Evolutionary conservation across 441 rosid genomes (phyloP).

Genomic region (Aleurites moluccanus): DNA sequence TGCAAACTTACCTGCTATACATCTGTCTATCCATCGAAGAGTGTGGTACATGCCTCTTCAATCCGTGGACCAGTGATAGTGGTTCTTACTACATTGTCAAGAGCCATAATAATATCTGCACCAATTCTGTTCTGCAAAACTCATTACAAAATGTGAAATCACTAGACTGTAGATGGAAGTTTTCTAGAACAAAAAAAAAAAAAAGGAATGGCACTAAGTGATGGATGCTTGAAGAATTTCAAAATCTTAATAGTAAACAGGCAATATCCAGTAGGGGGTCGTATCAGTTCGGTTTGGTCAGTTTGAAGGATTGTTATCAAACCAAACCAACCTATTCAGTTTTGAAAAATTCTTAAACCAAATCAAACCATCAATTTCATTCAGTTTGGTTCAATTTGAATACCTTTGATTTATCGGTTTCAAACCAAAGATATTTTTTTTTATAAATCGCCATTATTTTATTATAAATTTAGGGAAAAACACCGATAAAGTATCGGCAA

Average conservation of each 20-base stretch:
- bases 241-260: background rate
- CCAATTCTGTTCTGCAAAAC: constrained; percentile 71
- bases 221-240: constrained; percentile 1
- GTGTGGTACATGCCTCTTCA: constrained; percentile 83
- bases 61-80: constrained; percentile 76
- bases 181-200: background rate
- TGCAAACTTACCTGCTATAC: constrained; percentile 51
- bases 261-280: background rate
- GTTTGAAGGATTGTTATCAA: too few relatives aligned
- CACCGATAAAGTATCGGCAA: too few relatives aligned
- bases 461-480: too few relatives aligned
- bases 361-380: too few relatives aligned
- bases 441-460: too few relatives aligned
- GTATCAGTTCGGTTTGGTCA: too few relatives aligned
- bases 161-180: background rate
- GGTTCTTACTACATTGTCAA: constrained; percentile 80
- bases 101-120: constrained; percentile 88
- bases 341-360: too few relatives aligned
- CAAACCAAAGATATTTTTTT: too few relatives aligned
- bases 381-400: too few relatives aligned
- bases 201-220: background rate
- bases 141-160: constrained; percentile 14
- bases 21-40: constrained; percentile 82
- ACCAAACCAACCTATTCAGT: too few relatives aligned
- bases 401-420: too few relatives aligned